Conservation (phyloP, 2,329 filamentous ascomycete species). For the Penicillium hesseltinei region DNA sequence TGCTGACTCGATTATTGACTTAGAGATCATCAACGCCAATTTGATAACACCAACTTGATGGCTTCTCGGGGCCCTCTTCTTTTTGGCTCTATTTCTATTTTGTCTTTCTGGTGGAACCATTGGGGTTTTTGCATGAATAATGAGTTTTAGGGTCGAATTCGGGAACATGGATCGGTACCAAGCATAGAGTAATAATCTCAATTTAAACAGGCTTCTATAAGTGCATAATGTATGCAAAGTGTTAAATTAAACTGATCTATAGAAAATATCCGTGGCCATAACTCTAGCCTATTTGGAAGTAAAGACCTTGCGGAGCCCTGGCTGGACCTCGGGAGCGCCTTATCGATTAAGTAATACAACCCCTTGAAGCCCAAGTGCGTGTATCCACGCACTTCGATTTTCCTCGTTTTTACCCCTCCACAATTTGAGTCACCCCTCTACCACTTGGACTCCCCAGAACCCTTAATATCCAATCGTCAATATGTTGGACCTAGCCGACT, state of each 20-base stretch:
- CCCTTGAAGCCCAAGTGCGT: slow-evolving; percentile 7
- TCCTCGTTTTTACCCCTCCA: slow-evolving; percentile 27
- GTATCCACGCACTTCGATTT: slow-evolving; percentile 13
- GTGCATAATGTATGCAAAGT: too few species aligned
- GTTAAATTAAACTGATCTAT: background rate
- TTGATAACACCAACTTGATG: background rate
- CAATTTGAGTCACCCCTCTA: slow-evolving; percentile 21
- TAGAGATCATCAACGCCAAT: background rate
- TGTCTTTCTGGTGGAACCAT: slow-evolving; percentile 16
- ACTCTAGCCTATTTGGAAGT: background rate
- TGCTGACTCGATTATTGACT: slow-evolving; percentile 1
- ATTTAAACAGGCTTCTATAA: background rate
- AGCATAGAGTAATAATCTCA: slow-evolving; percentile 26
- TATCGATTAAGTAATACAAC: slow-evolving; percentile 24
- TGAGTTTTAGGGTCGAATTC: slow-evolving; percentile 15
- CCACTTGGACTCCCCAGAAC: slow-evolving; percentile 4
- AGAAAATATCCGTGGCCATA: background rate
- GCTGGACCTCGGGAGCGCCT: too few species aligned
- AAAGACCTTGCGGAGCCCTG: background rate
- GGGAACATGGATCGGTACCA: slow-evolving; percentile 19
- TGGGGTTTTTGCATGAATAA: slow-evolving; percentile 23
- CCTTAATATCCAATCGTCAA: slow-evolving; percentile 19
- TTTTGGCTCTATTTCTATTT: slow-evolving; percentile 6
- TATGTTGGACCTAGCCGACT: slow-evolving; percentile 77
- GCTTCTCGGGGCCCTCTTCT: slow-evolving; percentile 1